Base-by-base conservation (phyloP, 768 basidiomycete genomes). In the Gelatoporia subvermispora region DNA sequence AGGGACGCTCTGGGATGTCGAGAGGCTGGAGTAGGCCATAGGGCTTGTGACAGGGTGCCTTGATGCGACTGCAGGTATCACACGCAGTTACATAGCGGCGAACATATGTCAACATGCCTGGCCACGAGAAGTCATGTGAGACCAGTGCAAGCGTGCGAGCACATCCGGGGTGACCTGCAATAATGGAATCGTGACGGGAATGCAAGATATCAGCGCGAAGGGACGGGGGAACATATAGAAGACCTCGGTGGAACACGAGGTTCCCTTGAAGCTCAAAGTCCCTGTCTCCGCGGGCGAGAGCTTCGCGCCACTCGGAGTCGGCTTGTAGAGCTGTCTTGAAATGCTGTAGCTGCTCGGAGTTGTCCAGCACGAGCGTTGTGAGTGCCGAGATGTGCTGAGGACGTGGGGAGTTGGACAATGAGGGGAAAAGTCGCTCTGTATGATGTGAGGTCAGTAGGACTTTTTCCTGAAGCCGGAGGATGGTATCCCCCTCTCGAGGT, bases 131-230 rank as follows among this genome's bases (percentile, higher is more conserved):
- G 36, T 74, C 59, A 4, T 65, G 59, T 0, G 35, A 38, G 3
- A 77, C 51, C 2, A 66, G 48, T 3, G 63, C 53, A 8, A 59
- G 45, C 0, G 74, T 77, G 15, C 58, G 58, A 2, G 48, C 53
- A 11, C 54, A 60, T 3, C 76, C 75, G 7, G 64, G 70, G 44
- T 78, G 76, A 11, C 76, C 74, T 23, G 65, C 63, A 20, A 66
- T 42, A 2, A 62, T 55, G 18, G 54, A 46, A 47, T 78, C 70
- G 53, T 77, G 76, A 17, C 56, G 56, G 5, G 48, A 49, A 9
- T 62, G 51, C 8, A 74, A 47, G 43, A 70, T 59, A 8, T 66
- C 57, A 39, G 48, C 21, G 8, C 57, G 62, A 8, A 71, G 56
- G 38, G 66, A 41, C 28, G 48, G 21, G 4, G 72, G 72, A 15